Conservation (phyloP, 208 protist species). For the Zelonia costaricensis region DNA sequence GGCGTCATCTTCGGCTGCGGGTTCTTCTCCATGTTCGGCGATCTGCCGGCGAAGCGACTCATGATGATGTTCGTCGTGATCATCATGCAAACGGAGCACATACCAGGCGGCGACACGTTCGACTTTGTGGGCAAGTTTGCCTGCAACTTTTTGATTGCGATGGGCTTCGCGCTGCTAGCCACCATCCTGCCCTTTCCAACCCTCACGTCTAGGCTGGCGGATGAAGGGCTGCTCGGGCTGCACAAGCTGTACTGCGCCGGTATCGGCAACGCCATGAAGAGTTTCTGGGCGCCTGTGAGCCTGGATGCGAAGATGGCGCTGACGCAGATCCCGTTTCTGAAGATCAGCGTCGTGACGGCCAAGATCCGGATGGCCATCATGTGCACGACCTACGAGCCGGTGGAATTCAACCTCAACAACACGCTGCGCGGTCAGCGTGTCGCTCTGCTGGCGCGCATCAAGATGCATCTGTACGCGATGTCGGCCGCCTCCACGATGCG, state of each 20-base stretch:
- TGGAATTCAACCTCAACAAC: constrained; percentile 51
- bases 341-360: constrained; percentile 29
- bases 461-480: constrained; percentile 46
- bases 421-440: constrained; percentile 41
- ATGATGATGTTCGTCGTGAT: constrained; percentile 60
- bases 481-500: constrained; percentile 31
- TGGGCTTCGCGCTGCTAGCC: constrained; percentile 30
- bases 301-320: constrained; percentile 50
- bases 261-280: constrained; percentile 58
- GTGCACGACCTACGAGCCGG: constrained; percentile 41
- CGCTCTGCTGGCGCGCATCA: constrained; percentile 30
- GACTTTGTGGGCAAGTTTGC: constrained; percentile 34
- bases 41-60: constrained; percentile 48
- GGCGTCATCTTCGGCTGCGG: constrained; percentile 45
- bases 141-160: constrained; percentile 51
- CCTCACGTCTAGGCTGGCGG: constrained; percentile 33
- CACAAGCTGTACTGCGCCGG: constrained; percentile 55
- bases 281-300: constrained; percentile 50
- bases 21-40: constrained; percentile 40
- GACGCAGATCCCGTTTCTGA: constrained; percentile 45
- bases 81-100: constrained; percentile 64
- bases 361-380: constrained; percentile 25
- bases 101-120: constrained; percentile 23
- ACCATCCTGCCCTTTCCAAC: constrained; percentile 48
- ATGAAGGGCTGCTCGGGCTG: constrained; percentile 33